Evolutionary conservation across 2,329 filamentous ascomycete species (phyloP).

Genomic region (Colletotrichum sp.): DNA sequence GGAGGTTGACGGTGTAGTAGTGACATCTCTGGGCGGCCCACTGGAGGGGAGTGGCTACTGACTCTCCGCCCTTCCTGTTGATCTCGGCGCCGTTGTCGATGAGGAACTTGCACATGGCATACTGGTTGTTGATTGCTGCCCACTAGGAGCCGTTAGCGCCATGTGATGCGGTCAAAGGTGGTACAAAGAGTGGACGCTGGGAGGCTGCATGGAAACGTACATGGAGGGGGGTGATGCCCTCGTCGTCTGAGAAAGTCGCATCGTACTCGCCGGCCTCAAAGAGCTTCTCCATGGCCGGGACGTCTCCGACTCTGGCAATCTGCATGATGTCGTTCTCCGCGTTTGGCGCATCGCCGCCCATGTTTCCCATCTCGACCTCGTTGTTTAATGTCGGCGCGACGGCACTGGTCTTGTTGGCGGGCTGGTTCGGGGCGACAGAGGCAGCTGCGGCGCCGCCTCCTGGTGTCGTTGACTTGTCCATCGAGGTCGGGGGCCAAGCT

Average conservation of each 20-base stretch:
- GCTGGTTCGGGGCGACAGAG: constrained; percentile 56
- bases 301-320: constrained; percentile 85
- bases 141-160: constrained; percentile 63
- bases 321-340: constrained; percentile 91
- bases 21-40: constrained; percentile 97
- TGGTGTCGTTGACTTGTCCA: constrained; percentile 45
- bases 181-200: neutral
- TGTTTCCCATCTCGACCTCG: constrained; percentile 59
- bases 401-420: constrained; percentile 57
- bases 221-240: constrained; percentile 95
- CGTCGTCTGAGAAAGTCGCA: constrained; percentile 83
- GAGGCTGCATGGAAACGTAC: constrained; percentile 54
- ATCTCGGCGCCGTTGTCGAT: constrained; percentile 85
- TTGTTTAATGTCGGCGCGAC: constrained; percentile 62
- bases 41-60: constrained; percentile 89
- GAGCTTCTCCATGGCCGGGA: constrained; percentile 84
- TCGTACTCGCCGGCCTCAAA: constrained; percentile 84
- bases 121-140: constrained; percentile 99
- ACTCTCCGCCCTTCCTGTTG: constrained; percentile 95
- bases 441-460: constrained; percentile 40
- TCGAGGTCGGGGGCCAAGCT: constrained; percentile 25
- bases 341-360: constrained; percentile 43
- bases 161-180: neutral
- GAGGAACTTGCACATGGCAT: constrained; percentile 95
- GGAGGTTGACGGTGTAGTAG: constrained; percentile 93